These are phyloP conservation scores for Malassezia obtusa DNA, from an alignment of 1,284 basidiomycete species.

Conservation along the genomic window DNA sequence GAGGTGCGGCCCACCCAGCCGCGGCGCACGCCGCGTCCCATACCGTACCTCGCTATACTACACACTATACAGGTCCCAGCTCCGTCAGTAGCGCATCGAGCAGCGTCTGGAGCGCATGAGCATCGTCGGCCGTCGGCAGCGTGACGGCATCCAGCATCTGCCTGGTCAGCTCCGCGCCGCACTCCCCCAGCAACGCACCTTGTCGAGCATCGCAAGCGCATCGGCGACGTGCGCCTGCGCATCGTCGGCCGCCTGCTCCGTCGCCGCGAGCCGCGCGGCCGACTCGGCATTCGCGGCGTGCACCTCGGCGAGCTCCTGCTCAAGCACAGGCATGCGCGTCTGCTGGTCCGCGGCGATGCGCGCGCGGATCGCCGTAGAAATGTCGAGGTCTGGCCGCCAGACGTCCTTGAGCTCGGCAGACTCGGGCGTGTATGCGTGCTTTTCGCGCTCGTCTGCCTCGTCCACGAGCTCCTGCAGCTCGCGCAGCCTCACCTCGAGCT, in stretches of 20 bases:
- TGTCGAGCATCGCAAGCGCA: constrained; percentile 7
- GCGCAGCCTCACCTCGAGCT: constrained; percentile 24
- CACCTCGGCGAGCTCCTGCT: constrained; percentile 16
- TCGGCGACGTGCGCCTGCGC: background rate
- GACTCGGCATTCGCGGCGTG: constrained; percentile 10
- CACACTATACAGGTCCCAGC: constrained; percentile 8
- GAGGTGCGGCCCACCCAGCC: background rate
- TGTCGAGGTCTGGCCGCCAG: constrained; percentile 32
- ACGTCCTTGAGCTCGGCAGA: constrained; percentile 28
- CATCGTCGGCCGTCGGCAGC: constrained; percentile 1
- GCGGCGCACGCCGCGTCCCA: background rate
- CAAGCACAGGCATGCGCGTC: constrained; percentile 21
- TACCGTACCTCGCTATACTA: background rate
- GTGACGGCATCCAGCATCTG: constrained; percentile 11
- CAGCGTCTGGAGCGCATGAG: constrained; percentile 6
- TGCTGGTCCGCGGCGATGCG: constrained; percentile 29
- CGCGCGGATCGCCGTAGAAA: constrained; percentile 31
- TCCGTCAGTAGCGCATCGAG: constrained; percentile 11
- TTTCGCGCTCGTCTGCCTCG: constrained; percentile 30
- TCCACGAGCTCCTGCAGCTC: constrained; percentile 25
- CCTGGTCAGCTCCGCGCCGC: no score
- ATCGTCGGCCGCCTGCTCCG: background rate
- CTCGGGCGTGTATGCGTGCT: constrained; percentile 14
- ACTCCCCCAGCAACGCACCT: background rate
- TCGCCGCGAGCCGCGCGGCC: constrained; percentile 5